Evolutionary conservation across 83 land plant genomes (phyloP).

Genomic region (Thuja plicata): DNA sequence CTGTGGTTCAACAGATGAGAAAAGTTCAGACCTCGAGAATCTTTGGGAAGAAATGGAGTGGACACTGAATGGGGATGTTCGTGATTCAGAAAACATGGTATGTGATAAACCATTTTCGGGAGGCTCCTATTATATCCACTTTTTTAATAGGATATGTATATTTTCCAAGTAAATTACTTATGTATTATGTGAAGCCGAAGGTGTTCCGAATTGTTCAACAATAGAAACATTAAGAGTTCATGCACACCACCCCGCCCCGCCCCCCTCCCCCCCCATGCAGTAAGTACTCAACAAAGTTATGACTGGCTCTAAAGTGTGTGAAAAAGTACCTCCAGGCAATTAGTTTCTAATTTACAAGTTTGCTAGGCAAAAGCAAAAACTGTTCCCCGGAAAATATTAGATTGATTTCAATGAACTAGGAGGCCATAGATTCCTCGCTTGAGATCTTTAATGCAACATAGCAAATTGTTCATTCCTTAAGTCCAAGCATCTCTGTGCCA

Average conservation of each 20-base stretch:
- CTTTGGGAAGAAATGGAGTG: constrained; percentile 5
- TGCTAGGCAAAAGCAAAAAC: neutral
- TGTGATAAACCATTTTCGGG: neutral
- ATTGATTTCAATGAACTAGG: neutral
- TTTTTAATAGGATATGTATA: neutral
- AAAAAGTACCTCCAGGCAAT: neutral
- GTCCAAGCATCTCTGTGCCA: neutral
- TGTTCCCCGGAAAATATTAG: neutral
- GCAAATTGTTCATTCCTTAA: neutral
- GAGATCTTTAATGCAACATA: neutral
- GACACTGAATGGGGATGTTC: neutral
- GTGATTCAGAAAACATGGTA: constrained; percentile 1
- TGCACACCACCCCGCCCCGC: too few species aligned
- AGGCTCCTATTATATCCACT: neutral
- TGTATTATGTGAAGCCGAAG: neutral
- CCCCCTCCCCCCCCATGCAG: too few species aligned
- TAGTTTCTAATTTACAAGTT: neutral
- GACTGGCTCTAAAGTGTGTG: neutral
- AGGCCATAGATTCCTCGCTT: neutral
- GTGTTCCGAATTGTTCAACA: neutral
- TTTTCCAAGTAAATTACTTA: neutral
- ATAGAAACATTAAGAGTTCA: neutral
- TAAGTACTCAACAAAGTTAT: neutral
- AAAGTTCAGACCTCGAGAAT: neutral
- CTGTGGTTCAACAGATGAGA: neutral